Evolutionary conservation across 75 land plant species (phyloP).

Genomic region (Selaginella moellendorffii): DNA sequence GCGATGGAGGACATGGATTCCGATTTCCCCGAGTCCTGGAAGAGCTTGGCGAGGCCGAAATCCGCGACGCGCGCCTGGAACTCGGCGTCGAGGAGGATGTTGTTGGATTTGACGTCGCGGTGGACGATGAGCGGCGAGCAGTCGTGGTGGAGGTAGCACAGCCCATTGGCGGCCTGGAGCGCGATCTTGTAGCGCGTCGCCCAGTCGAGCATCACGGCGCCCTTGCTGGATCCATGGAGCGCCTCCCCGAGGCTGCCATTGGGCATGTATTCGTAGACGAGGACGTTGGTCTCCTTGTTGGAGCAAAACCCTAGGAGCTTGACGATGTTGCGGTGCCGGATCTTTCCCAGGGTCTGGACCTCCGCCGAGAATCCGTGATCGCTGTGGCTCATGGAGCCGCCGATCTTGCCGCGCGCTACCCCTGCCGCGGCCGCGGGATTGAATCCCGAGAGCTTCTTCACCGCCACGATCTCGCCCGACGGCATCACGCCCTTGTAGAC

Average conservation of each 20-base stretch:
- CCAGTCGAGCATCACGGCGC: slow-evolving; percentile 45
- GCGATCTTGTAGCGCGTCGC: slow-evolving; percentile 38
- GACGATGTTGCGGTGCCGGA: slow-evolving; percentile 63
- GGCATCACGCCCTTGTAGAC: slow-evolving; percentile 68
- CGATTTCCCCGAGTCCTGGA: slow-evolving; percentile 30
- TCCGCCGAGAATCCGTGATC: slow-evolving; percentile 44
- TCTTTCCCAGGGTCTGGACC: slow-evolving; percentile 42
- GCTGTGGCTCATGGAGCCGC: background rate
- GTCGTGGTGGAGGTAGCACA: slow-evolving; percentile 64
- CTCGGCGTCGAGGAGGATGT: slow-evolving; percentile 39
- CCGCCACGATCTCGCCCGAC: slow-evolving; percentile 37
- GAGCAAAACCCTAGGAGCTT: slow-evolving; percentile 49
- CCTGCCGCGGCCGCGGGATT: too few species aligned
- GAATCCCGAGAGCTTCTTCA: slow-evolving; percentile 41
- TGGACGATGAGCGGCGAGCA: slow-evolving; percentile 55
- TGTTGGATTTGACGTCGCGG: slow-evolving; percentile 55
- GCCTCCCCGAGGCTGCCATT: slow-evolving; percentile 84
- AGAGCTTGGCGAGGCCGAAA: slow-evolving; percentile 67
- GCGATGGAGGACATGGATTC: slow-evolving; percentile 60
- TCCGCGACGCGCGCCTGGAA: slow-evolving; percentile 71
- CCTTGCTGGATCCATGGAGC: slow-evolving; percentile 53
- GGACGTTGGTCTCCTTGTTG: slow-evolving; percentile 47
- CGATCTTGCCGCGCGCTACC: background rate
- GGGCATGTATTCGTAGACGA: slow-evolving; percentile 89
- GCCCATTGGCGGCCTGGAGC: slow-evolving; percentile 42